Evolutionary conservation across 345 rosid species (phyloP).

Genomic region (Brassica incana): DNA sequence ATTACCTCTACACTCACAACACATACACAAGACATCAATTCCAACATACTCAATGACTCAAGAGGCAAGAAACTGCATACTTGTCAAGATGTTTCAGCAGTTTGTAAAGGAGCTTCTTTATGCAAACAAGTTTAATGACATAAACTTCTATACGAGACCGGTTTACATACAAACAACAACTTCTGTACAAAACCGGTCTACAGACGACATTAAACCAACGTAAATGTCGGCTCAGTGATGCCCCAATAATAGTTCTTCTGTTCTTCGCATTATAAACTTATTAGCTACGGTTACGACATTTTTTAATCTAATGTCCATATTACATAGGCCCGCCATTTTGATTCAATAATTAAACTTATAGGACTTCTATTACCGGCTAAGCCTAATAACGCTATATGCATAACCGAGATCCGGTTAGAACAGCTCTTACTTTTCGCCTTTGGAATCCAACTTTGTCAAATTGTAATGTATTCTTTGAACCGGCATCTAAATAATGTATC

Average conservation of each 20-base stretch:
- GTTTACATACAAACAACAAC: not conserved
- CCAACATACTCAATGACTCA: not conserved
- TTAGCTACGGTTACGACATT: not conserved
- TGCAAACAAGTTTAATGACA: not conserved
- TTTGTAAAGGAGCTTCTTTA: not conserved
- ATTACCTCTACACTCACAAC: not conserved
- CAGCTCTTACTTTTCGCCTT: not conserved
- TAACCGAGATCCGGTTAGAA: not conserved
- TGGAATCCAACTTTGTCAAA: conserved; percentile 9
- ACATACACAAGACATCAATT: not conserved
- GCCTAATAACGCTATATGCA: not conserved
- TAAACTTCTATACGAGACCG: not conserved
- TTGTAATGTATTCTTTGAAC: conserved; percentile 8
- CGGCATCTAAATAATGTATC: conserved; percentile 13
- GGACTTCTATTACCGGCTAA: not conserved
- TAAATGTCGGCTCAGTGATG: not conserved
- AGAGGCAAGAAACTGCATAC: not conserved
- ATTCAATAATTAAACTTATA: not conserved
- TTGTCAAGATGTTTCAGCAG: not conserved
- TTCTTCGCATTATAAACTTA: not conserved
- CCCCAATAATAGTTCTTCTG: not conserved
- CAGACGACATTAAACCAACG: not conserved
- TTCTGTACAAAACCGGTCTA: not conserved
- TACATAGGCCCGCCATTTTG: not conserved
- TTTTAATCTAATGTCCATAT: not conserved